phyloP scores from a whole-genome alignment of 2,329 filamentous ascomycete genomes.

The Colletotrichum graminicola region DNA sequence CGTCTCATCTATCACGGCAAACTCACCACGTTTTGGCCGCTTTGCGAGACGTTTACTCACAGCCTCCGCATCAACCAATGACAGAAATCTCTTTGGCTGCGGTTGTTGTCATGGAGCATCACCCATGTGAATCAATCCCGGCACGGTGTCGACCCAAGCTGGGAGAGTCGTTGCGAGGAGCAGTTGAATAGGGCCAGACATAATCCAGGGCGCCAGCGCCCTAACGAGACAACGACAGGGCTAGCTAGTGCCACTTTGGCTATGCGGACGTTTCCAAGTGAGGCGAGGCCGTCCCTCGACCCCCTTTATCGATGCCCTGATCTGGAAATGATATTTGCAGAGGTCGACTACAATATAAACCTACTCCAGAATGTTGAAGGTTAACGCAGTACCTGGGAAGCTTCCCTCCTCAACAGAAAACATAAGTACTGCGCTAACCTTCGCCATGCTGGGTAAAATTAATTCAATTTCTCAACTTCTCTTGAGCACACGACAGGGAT shows the following conservation, averaged over 20 bases:
- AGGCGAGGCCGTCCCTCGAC: constrained; percentile 17
- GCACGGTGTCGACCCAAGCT: neutral
- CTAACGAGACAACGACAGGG: constrained; percentile 30
- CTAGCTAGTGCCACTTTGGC: constrained; percentile 3
- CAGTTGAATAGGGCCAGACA: neutral
- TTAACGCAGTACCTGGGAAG: too few species aligned
- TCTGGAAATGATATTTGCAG: constrained; percentile 29
- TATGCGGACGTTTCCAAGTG: constrained; percentile 19
- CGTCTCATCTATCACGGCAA: constrained; percentile 20
- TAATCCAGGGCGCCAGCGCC: constrained; percentile 2
- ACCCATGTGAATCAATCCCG: neutral
- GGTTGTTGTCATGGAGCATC: neutral
- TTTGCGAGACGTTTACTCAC: neutral
- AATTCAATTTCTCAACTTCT: constrained; percentile 17
- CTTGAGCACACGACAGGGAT: neutral
- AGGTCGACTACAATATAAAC: neutral
- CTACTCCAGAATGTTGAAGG: too few species aligned
- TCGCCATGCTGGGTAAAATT: neutral
- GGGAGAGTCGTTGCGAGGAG: neutral
- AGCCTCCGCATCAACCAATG: neutral
- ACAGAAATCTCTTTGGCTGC: neutral
- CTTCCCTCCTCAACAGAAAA: too few species aligned
- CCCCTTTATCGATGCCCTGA: constrained; percentile 9
- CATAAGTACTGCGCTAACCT: too few species aligned
- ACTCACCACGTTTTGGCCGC: constrained; percentile 27